Base-by-base conservation (phyloP, 768 basidiomycete genomes). In the Suillus bovinus region DNA sequence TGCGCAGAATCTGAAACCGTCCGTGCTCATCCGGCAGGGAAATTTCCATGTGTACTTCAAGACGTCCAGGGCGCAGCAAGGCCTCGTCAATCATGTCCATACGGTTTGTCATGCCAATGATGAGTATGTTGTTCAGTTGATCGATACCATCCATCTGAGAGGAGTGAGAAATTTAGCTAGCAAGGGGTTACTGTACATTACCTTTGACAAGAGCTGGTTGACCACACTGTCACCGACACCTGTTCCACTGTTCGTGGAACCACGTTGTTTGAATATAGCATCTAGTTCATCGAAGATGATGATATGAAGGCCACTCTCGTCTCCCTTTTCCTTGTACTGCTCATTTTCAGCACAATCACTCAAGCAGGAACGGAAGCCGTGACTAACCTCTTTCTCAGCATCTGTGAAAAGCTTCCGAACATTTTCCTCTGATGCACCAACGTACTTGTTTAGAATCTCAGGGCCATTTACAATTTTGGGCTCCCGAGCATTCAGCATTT, bases 251-350 rank as follows among this genome's bases (percentile, higher is more conserved):
- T 87, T 89, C 1, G 89, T 92, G 9, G 93, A 93, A 5, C 97
- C 97, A 84, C 97, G 90, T 70, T 99, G 97, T 74, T 98, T 99
- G 83, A 95, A 98, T 66, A 99, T 93, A 17, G 97, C 97, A 71
- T 99, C 97, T 68, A 99, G 76, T 77, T 99, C 97, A 74, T 99
- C 97, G 70, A 99, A 99, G 64, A 99, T 99, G 78, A 99, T 98
- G 79, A 99, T 99, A 71, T 99, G 97, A 53, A 99, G 78, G 4
- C 94, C 95, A 76, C 94, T 96, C 67, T 98, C 96, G 66, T 99
- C 96, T 8, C 90, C 93, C 76, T 98, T 98, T 67, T 92, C 93
- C 75, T 97, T 99, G 80, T 96, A 99, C 92, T 96, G 66, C 5
- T 44, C 29, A 14, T 2, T 11, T 59, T 70, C 34, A 66, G 61